Evolutionary conservation across 805 yeast genomes (phyloP).

Genomic region (Ogataea trehaloabstinens): DNA sequence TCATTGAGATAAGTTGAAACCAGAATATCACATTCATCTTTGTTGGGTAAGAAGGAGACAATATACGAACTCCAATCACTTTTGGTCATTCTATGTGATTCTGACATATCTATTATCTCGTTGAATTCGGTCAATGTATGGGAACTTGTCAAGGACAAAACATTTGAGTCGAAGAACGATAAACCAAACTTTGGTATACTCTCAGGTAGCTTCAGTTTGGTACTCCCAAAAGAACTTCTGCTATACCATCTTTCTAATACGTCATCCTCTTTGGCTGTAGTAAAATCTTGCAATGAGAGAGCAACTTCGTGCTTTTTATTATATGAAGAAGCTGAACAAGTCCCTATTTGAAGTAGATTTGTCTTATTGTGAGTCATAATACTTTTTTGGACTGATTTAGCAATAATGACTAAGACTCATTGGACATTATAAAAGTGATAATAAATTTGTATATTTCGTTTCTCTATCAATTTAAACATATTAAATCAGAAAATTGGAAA

Average conservation of each 20-base stretch:
- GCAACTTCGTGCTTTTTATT: background rate
- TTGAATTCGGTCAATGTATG: slow-evolving; percentile 2
- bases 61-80: slow-evolving; percentile 6
- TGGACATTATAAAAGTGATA: no score
- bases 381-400: no score
- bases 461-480: no score
- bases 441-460: no score
- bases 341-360: background rate
- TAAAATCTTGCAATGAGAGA: background rate
- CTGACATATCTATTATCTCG: background rate
- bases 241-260: slow-evolving; percentile 9
- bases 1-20: slow-evolving; percentile 8
- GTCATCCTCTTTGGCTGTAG: slow-evolving; percentile 3
- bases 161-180: background rate
- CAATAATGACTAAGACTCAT: no score
- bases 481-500: no score
- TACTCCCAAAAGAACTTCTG: slow-evolving; percentile 4
- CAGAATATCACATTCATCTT: slow-evolving; percentile 10
- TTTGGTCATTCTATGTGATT: background rate
- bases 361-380: background rate
- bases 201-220: slow-evolving; percentile 1
- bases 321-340: background rate
- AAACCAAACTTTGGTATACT: background rate
- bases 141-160: slow-evolving; percentile 1
- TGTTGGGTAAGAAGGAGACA: slow-evolving; percentile 7